These are phyloP conservation scores for Pseudomonodictys pantanalensis DNA, from an alignment of 495 filamentous ascomycete species.

Conservation along the genomic window DNA sequence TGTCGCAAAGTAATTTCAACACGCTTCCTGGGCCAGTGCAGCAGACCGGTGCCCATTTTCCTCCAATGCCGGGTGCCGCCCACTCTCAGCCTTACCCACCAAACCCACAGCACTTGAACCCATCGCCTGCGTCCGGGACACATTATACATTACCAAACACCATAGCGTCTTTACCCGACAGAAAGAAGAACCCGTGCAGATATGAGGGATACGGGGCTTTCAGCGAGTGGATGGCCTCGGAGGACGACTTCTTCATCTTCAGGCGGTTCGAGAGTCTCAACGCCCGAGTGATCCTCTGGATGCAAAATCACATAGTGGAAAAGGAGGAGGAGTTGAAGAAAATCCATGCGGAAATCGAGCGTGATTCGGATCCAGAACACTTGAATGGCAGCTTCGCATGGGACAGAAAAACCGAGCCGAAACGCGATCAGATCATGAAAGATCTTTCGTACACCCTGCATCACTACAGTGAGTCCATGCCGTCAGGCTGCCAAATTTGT, in stretches of 20 bases:
- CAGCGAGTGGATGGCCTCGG: slow-evolving; percentile 39
- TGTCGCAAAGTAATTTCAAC: too few relatives aligned
- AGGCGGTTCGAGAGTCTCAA: slow-evolving; percentile 39
- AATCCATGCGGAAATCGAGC: slow-evolving; percentile 11
- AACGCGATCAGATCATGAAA: slow-evolving; percentile 1
- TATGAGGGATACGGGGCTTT: slow-evolving; percentile 42
- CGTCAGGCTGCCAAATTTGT: background rate
- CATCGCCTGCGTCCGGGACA: too few relatives aligned
- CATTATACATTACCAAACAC: background rate
- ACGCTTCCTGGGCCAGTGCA: too few relatives aligned
- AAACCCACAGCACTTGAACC: too few relatives aligned
- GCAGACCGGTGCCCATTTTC: too few relatives aligned
- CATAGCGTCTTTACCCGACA: background rate
- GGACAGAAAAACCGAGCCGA: slow-evolving; percentile 13
- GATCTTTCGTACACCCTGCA: slow-evolving; percentile 10
- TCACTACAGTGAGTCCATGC: slow-evolving; percentile 13
- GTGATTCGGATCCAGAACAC: background rate
- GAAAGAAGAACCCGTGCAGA: slow-evolving; percentile 32
- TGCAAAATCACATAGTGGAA: slow-evolving; percentile 36
- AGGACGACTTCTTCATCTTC: slow-evolving; percentile 44
- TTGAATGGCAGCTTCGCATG: slow-evolving; percentile 41
- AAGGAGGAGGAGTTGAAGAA: slow-evolving; percentile 29
- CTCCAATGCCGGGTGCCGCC: too few relatives aligned
- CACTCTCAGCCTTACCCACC: too few relatives aligned
- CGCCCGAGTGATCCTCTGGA: slow-evolving; percentile 35